A percentile compares a stretch with the other conserved stretches of the same genome.
Evolutionary conservation across 805 yeast species (phyloP).

Genomic region (Yamadazyma takamatsuzukensis): DNA sequence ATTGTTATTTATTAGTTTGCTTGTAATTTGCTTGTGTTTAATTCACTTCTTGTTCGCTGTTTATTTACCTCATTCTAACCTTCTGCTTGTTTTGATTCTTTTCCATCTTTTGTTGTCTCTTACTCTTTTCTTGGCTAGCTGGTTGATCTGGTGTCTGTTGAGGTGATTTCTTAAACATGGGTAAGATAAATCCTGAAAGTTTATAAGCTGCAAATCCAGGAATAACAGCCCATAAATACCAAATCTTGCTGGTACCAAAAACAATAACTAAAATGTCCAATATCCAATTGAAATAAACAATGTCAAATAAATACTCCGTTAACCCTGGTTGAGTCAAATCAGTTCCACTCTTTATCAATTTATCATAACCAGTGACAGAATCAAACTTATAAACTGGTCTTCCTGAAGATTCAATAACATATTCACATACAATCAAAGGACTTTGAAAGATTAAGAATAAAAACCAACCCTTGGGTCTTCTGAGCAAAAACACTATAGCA

Average conservation of each 20-base stretch:
- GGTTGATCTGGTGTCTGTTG: conserved; percentile 1
- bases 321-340: conserved; percentile 62
- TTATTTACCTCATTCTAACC: conserved; percentile 6
- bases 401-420: conserved; percentile 55
- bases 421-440: conserved; percentile 44
- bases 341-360: conserved; percentile 52
- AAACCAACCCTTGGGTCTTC: conserved; percentile 44
- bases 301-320: conserved; percentile 70
- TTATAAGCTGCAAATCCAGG: conserved; percentile 54
- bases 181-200: conserved; percentile 33
- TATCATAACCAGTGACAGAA: conserved; percentile 25
- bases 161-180: conserved; percentile 5
- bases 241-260: conserved; percentile 55
- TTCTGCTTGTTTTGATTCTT: conserved; percentile 10
- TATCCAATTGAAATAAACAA: conserved; percentile 61
- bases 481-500: conserved; percentile 30
- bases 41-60: too few species aligned
- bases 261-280: conserved; percentile 51
- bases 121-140: conserved; percentile 11
- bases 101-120: conserved; percentile 16
- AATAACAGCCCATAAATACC: conserved; percentile 50
- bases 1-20: too few species aligned
- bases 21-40: too few species aligned
- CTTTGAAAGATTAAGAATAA: conserved; percentile 34
- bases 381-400: conserved; percentile 46